These are phyloP conservation scores for Phoenix roebelenii DNA, from an alignment of 176 grass and related monocot genomes.

Conservation along the genomic window DNA sequence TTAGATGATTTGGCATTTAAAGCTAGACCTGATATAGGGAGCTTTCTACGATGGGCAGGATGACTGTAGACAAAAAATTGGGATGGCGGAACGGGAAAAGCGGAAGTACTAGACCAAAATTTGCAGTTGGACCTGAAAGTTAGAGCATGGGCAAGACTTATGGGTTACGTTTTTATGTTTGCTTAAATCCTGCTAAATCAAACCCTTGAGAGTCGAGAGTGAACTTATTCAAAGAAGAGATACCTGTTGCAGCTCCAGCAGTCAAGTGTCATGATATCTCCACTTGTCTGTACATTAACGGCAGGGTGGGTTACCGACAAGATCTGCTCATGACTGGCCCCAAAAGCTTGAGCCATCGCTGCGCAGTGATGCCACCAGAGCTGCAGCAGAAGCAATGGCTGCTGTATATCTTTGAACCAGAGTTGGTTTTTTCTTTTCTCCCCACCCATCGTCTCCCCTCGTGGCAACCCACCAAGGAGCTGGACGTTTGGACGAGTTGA, in stretches of 20 bases:
- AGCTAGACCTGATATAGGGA: too few species aligned
- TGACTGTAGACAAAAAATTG: too few species aligned
- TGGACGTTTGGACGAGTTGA: not conserved
- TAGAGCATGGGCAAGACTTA: too few species aligned
- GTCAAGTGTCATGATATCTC: constrained; percentile 85
- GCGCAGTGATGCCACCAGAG: constrained; percentile 83
- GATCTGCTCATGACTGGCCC: constrained; percentile 77
- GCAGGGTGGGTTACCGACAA: constrained; percentile 58
- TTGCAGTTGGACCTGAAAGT: too few species aligned
- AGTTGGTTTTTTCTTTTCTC: constrained; percentile 6
- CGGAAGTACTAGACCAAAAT: too few species aligned
- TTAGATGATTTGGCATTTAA: too few species aligned
- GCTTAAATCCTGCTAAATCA: too few species aligned
- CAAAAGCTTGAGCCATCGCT: constrained; percentile 84
- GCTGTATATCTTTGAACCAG: constrained; percentile 43
- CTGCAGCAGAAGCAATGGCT: constrained; percentile 49
- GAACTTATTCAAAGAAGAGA: too few species aligned
- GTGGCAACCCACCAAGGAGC: constrained; percentile 30
- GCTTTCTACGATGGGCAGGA: too few species aligned
- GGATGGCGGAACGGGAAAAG: too few species aligned
- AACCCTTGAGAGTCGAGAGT: too few species aligned
- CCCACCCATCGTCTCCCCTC: constrained; percentile 60
- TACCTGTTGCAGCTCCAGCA: constrained; percentile 32
- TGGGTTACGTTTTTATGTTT: too few species aligned
- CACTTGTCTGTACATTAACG: constrained; percentile 67